These are phyloP conservation scores for Neofusicoccum cordaticola DNA, from an alignment of 2,329 filamentous ascomycete genomes.

Conservation along the genomic window DNA sequence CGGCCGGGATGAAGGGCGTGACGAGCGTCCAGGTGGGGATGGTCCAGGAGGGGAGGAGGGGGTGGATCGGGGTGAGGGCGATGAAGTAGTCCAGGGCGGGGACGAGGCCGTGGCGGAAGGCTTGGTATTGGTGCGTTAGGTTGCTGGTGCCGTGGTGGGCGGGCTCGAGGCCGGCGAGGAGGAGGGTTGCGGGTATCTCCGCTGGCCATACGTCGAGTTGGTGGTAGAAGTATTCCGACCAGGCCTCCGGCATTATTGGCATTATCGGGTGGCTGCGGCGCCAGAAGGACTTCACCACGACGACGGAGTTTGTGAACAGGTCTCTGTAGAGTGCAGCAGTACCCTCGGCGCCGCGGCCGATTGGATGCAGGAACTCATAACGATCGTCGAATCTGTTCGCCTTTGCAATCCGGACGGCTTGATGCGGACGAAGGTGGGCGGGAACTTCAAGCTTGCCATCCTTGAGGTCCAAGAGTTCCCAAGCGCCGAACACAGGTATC, in stretches of 20 bases:
- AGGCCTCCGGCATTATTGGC: background rate
- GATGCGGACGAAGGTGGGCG: background rate
- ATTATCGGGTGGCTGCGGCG: background rate
- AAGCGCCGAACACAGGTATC: background rate
- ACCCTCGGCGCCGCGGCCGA: background rate
- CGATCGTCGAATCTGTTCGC: conserved; percentile 2
- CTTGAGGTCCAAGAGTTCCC: background rate
- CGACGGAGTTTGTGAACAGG: background rate
- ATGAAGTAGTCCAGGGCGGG: conserved; percentile 1
- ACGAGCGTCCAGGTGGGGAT: conserved; percentile 23
- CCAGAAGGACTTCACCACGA: background rate
- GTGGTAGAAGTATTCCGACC: background rate
- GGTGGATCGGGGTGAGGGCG: background rate
- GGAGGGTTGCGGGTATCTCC: conserved; percentile 28
- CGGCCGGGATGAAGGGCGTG: conserved; percentile 15
- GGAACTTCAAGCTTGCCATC: background rate
- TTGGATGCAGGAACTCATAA: background rate
- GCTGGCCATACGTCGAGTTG: conserved; percentile 23
- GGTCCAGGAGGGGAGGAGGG: background rate
- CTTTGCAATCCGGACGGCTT: background rate
- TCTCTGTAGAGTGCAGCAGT: background rate
- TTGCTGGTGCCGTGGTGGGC: background rate
- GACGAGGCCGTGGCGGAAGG: conserved; percentile 18
- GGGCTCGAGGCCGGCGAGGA: conserved; percentile 20
- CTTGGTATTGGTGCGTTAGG: background rate